These are phyloP conservation scores for Emergomyces pasteurianus DNA, from an alignment of 2,329 filamentous ascomycete species.

Conservation along the genomic window DNA sequence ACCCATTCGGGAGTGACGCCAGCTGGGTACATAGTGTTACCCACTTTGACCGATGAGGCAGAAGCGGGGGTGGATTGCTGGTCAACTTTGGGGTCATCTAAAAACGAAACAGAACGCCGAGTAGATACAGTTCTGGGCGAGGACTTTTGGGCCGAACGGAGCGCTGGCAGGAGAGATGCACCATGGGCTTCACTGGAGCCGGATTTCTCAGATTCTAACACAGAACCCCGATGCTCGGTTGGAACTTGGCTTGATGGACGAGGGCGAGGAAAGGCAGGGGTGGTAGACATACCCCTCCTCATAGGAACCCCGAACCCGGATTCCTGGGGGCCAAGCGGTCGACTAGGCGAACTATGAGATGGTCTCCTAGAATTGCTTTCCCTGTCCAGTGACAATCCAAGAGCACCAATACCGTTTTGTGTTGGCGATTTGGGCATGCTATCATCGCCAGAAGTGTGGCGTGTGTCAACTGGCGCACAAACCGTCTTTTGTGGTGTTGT, in stretches of 20 bases:
- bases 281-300: background rate
- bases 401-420: conserved; percentile 8
- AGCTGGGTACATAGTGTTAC: background rate
- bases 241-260: background rate
- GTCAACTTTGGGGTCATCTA: background rate
- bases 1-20: background rate
- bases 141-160: background rate
- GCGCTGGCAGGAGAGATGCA: background rate
- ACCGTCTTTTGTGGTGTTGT: background rate
- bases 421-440: background rate
- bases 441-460: background rate
- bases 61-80: background rate
- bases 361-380: conserved; percentile 10
- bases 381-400: conserved; percentile 20
- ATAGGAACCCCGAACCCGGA: background rate
- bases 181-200: background rate
- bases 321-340: background rate
- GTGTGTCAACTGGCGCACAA: background rate
- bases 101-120: background rate
- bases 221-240: background rate
- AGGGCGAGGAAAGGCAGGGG: background rate
- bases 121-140: background rate
- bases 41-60: background rate
- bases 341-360: background rate
- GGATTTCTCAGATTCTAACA: background rate